These are phyloP conservation scores for Geotrichum cucujoidarum DNA, from an alignment of 1,139 yeast species.

Conservation along the genomic window DNA sequence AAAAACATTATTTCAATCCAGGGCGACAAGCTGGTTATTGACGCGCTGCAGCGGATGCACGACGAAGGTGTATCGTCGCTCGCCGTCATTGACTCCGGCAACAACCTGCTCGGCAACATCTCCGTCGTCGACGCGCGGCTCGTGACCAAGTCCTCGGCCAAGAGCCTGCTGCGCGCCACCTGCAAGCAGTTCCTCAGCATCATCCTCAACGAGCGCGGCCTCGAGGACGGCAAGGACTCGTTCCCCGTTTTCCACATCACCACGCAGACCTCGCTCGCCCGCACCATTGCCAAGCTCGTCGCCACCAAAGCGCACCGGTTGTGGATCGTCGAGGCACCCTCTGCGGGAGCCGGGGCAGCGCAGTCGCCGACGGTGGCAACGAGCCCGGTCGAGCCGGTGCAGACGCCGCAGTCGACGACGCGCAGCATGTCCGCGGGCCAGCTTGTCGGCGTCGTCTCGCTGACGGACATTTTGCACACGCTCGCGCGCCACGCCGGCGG, in stretches of 20 bases:
- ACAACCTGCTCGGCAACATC: constrained; percentile 79
- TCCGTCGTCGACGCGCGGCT: constrained; percentile 89
- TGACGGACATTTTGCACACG: constrained; percentile 80
- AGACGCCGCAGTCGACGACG: constrained; percentile 29
- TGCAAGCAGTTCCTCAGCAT: constrained; percentile 85
- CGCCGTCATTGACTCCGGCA: constrained; percentile 80
- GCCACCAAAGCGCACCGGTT: constrained; percentile 91
- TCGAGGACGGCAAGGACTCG: constrained; percentile 91
- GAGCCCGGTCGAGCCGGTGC: constrained; percentile 28
- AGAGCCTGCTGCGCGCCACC: constrained; percentile 70
- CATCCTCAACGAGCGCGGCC: constrained; percentile 79
- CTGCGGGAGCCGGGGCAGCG: constrained; percentile 13
- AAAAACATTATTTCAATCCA: constrained; percentile 64
- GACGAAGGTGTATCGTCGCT: constrained; percentile 77
- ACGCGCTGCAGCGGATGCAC: constrained; percentile 83
- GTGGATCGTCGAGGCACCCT: constrained; percentile 71
- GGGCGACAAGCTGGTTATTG: constrained; percentile 81
- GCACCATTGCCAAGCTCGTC: constrained; percentile 89
- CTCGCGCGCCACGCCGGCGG: constrained; percentile 67
- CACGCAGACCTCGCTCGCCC: constrained; percentile 70
- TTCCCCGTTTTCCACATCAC: constrained; percentile 94
- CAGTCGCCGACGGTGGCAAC: constrained; percentile 16
- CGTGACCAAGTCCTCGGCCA: constrained; percentile 75
- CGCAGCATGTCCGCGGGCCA: constrained; percentile 58
- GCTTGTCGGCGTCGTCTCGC: constrained; percentile 81